Evolutionary conservation across 1,139 yeast species (phyloP), one percentile per base, ranked within the genome.

Genomic region (Geotrichum bryndzae): DNA sequence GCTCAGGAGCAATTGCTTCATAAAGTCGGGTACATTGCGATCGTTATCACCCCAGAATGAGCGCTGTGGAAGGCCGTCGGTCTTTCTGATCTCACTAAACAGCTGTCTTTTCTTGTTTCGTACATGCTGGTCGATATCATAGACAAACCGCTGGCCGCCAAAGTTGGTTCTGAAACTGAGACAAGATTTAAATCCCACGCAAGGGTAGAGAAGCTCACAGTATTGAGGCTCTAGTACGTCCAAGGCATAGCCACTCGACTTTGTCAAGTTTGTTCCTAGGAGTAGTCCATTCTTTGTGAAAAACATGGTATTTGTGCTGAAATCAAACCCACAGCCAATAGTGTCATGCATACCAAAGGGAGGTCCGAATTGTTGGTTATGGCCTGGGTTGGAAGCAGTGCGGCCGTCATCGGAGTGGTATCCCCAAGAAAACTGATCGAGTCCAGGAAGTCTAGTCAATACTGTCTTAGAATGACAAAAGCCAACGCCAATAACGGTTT

Each of bases 311-410:
- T 83, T 81, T 53, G 83, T 83, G 33, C 82, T 78, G 68, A 84
- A 88, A 74, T 91, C 88, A 33, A 90, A 80, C 1, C 97, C 97
- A 73, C 95, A 87, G 0, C 98, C 98, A 66, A 92, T 80, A 1
- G 82, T 79, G 72, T 91, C 97, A 27, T 80, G 80, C 31, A 75
- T 71, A 0, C 85, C 82, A 70, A 79, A 85, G 53, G 56, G 52
- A 38, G 82, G 79, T 0, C 82, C 81, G 62, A 74, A 80, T n/a
- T 38, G 45, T n/a, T 38, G 45, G 1, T 38, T 13, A n/a, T 73
- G 69, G 53, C 76, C 76, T 50, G 78, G 79, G 45, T 79, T 76
- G 31, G 80, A 78, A 57, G 76, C 73, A 18, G 80, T 76, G 23
- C 76, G 73, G 0, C 88, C 89, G 66, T 82, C 85, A 64, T 77